Evolutionary conservation across 2,329 filamentous ascomycete species (phyloP).

Genomic region (Aspergillus intermedius): DNA sequence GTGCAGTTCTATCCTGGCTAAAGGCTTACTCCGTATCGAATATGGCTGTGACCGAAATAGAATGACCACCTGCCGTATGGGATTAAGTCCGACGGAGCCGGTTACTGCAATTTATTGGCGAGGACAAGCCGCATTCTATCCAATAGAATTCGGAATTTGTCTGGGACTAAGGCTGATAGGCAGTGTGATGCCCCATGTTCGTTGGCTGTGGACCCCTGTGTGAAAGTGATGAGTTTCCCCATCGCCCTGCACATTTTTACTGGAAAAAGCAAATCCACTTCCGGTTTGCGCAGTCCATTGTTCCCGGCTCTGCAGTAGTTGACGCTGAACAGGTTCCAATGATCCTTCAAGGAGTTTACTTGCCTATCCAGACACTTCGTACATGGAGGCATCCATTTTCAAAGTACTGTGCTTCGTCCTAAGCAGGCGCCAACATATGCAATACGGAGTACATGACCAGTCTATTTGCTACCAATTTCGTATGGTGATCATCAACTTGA

Average conservation of each 20-base stretch:
- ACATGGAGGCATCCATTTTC: too few species aligned
- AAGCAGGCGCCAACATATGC: too few species aligned
- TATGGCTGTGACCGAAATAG: background rate
- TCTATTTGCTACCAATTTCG: too few species aligned
- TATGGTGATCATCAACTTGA: too few species aligned
- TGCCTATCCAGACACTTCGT: too few species aligned
- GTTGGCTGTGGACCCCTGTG: background rate
- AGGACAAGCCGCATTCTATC: background rate
- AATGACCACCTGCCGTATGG: background rate
- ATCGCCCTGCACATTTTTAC: background rate
- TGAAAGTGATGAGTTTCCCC: background rate
- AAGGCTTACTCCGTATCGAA: background rate
- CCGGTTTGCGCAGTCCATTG: too few species aligned
- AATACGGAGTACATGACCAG: background rate
- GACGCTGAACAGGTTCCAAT: too few species aligned
- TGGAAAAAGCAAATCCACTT: background rate
- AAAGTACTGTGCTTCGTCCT: too few species aligned
- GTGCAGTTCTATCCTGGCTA: background rate
- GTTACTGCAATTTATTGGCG: background rate
- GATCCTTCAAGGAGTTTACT: too few species aligned
- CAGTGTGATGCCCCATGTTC: background rate
- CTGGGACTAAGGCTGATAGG: background rate
- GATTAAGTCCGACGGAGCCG: background rate
- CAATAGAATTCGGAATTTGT: background rate
- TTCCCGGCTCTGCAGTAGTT: too few species aligned